These are phyloP conservation scores for Eucalyptus regnans DNA, from an alignment of 345 rosid genomes.

Conservation along the genomic window DNA sequence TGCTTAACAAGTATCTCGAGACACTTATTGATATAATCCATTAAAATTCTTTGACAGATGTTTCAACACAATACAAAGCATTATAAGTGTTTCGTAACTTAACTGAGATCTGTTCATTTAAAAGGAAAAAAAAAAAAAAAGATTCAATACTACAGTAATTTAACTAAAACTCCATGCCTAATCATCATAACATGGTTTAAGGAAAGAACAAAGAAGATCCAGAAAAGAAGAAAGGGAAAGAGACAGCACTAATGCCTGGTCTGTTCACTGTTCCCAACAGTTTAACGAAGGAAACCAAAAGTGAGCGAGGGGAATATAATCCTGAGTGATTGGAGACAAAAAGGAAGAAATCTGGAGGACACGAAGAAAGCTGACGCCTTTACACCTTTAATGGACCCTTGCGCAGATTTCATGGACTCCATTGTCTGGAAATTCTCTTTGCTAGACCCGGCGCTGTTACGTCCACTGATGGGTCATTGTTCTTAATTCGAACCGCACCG, in stretches of 20 bases:
- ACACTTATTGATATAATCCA: rapidly evolving
- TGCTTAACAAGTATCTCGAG: rapidly evolving
- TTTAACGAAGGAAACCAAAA: neutral
- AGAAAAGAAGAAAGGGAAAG: neutral
- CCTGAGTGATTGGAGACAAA: neutral
- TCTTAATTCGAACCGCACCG: neutral
- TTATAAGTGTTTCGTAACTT: neutral
- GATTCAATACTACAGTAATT: neutral
- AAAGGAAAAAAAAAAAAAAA: rapidly evolving
- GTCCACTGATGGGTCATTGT: neutral
- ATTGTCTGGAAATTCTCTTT: neutral
- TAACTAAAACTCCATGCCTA: neutral
- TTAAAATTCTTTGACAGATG: neutral
- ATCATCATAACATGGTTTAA: neutral
- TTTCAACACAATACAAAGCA: rapidly evolving
- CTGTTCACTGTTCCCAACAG: neutral
- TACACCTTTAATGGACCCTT: neutral
- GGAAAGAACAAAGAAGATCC: neutral
- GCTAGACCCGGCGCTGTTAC: neutral
- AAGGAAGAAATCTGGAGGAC: neutral
- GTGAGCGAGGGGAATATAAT: neutral
- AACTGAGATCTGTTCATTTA: rapidly evolving
- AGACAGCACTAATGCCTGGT: neutral
- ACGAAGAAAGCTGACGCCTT: neutral
- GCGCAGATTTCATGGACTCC: neutral